Conservation (phyloP, 768 basidiomycete genomes). For the Tremella mesenterica region DNA sequence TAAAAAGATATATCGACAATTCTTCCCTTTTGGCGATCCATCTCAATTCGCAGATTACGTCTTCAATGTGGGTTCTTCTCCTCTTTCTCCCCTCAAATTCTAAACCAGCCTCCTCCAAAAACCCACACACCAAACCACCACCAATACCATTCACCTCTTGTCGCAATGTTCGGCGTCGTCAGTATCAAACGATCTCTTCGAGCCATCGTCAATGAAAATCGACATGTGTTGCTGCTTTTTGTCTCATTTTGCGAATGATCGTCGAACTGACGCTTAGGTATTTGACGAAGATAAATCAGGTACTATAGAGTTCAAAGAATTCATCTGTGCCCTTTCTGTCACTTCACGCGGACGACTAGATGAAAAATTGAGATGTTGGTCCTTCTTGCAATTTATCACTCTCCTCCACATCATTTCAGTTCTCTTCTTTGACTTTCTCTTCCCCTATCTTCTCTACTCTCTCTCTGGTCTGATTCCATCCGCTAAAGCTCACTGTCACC, state of each 20-base stretch:
- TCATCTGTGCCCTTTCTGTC: constrained; percentile 93
- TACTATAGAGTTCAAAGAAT: constrained; percentile 92
- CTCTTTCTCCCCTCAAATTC: too few relatives aligned
- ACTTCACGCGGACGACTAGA: constrained; percentile 87
- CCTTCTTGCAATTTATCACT: too few relatives aligned
- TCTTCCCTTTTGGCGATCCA: constrained; percentile 99
- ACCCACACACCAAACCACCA: not conserved
- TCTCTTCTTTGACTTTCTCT: too few relatives aligned
- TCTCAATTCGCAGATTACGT: constrained; percentile 95
- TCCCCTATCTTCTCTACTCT: too few relatives aligned
- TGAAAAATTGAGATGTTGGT: constrained; percentile 93
- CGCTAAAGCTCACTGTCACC: too few relatives aligned
- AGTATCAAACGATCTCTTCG: not conserved
- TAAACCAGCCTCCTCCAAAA: not conserved
- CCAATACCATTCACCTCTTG: not conserved
- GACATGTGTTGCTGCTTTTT: not conserved
- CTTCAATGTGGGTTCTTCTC: constrained; percentile 62
- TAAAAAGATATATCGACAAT: constrained; percentile 96
- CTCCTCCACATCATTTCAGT: too few relatives aligned
- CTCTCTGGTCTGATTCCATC: too few relatives aligned
- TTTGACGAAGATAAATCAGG: constrained; percentile 46
- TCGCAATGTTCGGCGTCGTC: not conserved
- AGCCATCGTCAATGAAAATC: not conserved
- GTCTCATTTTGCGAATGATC: too few relatives aligned
- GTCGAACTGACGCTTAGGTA: too few relatives aligned